Evolutionary conservation across 371 early-diverging fungal species (phyloP).

Genomic region (Saksenaea oblongispora): DNA sequence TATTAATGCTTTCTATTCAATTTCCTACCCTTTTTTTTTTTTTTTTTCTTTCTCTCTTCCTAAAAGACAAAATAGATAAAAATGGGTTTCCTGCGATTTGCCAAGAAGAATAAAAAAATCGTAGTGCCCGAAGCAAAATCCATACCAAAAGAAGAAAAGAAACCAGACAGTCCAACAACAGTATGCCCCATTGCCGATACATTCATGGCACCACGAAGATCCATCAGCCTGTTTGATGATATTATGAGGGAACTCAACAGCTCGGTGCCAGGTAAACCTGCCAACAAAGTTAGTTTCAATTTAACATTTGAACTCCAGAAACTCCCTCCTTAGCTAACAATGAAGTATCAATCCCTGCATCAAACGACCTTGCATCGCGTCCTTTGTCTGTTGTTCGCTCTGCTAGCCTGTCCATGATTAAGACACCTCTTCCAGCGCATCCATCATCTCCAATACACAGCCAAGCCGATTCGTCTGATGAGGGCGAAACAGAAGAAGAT

Average conservation of each 20-base stretch:
- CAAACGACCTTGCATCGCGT: not conserved
- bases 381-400: not conserved
- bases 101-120: not conserved
- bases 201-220: not conserved
- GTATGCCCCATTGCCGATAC: not conserved
- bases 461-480: conserved; percentile 2
- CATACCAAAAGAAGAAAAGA: not conserved
- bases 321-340: not conserved
- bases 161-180: not conserved
- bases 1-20: not conserved
- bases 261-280: not conserved
- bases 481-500: not conserved
- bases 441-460: not conserved
- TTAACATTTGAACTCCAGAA: not conserved
- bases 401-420: not conserved
- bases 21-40: conserved; percentile 4
- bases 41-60: not conserved
- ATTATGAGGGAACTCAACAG: not conserved
- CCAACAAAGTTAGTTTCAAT: not conserved
- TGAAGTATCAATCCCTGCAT: not conserved
- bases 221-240: not conserved
- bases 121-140: not conserved
- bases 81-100: not conserved
- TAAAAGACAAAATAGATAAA: not conserved
- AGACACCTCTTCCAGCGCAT: not conserved